These are phyloP conservation scores for rapeseed (Brassica napus) DNA, from an alignment of 345 rosid genomes.

Conservation along the genomic window Da-Ae NC_063437.1:16165501-16166000, in stretches of 20 bases:
- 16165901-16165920: no score
- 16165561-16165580: background rate
- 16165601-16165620: background rate
- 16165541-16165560: background rate
- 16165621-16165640: slow-evolving; percentile 1
- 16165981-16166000: background rate
- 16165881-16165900: no score
- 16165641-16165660: background rate
- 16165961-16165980: background rate
- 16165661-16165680: slow-evolving; percentile 7
- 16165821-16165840: no score
- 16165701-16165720: background rate
- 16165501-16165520: background rate
- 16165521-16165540: background rate
- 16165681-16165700: background rate
- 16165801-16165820: no score
- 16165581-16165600: slow-evolving; percentile 6
- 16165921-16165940: background rate
- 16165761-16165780: no score
- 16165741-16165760: background rate
- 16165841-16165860: no score
- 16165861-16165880: no score
- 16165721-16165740: background rate
- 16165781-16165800: no score
- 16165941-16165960: background rate